phyloP scores from a whole-genome alignment of 169 alveolate species.

The Plasmodium yoelii region DNA sequence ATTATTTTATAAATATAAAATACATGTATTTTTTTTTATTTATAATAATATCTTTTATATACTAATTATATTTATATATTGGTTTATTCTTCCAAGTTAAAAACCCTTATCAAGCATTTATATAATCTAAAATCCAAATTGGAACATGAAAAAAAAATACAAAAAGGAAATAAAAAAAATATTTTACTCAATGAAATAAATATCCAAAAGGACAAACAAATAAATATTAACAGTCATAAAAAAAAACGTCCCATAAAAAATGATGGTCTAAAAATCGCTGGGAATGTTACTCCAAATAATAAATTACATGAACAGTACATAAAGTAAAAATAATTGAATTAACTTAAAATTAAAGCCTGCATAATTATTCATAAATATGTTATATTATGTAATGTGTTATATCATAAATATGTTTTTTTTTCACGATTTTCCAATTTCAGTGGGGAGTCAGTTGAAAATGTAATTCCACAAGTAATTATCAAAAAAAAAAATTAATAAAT shows the following conservation, averaged over 20 bases:
- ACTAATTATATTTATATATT: background rate
- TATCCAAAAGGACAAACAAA: background rate
- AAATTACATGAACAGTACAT: background rate
- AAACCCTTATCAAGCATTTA: slow-evolving; percentile 51
- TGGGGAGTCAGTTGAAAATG: no score
- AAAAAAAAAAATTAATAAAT: no score
- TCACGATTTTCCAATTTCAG: no score
- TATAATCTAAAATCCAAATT: slow-evolving; percentile 37
- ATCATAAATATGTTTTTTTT: no score
- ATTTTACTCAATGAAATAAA: background rate
- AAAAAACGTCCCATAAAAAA: background rate
- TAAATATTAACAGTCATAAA: slow-evolving; percentile 5
- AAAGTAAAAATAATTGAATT: no score
- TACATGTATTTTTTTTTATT: background rate
- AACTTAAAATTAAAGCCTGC: no score
- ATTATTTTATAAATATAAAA: background rate
- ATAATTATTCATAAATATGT: no score
- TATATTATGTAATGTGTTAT: no score
- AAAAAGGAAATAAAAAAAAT: slow-evolving; percentile 21
- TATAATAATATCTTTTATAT: no score
- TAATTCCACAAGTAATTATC: no score
- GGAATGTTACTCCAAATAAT: background rate
- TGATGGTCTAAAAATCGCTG: background rate
- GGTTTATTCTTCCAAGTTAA: slow-evolving; percentile 10
- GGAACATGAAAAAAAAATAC: slow-evolving; percentile 52